phyloP scores from a whole-genome alignment of 352 stramenopile species.

The Pythium vanterpoolii region DNA sequence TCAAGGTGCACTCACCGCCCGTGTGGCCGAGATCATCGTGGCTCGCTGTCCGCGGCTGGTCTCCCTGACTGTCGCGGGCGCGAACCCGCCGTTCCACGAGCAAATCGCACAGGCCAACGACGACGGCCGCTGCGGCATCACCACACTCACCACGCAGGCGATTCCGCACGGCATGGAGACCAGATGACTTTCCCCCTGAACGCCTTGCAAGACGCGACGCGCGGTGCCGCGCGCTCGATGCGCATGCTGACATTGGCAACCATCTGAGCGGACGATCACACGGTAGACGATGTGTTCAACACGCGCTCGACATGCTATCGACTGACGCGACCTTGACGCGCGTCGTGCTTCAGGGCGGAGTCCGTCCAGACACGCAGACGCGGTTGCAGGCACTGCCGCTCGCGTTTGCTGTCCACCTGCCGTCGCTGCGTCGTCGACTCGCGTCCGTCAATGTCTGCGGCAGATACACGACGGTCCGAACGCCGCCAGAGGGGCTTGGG shows the following conservation, averaged over 20 bases:
- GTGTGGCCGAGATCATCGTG: neutral
- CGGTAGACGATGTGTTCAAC: neutral
- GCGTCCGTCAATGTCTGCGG: neutral
- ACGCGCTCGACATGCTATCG: neutral
- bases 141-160: neutral
- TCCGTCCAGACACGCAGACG: neutral
- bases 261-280: neutral
- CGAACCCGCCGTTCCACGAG: neutral
- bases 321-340: neutral
- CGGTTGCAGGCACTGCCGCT: neutral
- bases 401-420: neutral
- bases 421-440: slow-evolving; percentile 6
- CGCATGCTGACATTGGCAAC: neutral
- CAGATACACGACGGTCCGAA: neutral
- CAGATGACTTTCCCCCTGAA: neutral
- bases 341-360: neutral
- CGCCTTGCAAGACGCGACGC: neutral
- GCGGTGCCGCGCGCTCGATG: neutral
- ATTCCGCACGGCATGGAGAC: neutral
- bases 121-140: neutral
- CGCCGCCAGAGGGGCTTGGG: neutral
- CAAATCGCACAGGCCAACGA: neutral
- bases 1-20: neutral
- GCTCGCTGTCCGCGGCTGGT: neutral
- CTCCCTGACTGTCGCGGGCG: neutral